Evolutionary conservation across 2,329 filamentous ascomycete species (phyloP).

Genomic region (Dactylella cylindrospora): DNA sequence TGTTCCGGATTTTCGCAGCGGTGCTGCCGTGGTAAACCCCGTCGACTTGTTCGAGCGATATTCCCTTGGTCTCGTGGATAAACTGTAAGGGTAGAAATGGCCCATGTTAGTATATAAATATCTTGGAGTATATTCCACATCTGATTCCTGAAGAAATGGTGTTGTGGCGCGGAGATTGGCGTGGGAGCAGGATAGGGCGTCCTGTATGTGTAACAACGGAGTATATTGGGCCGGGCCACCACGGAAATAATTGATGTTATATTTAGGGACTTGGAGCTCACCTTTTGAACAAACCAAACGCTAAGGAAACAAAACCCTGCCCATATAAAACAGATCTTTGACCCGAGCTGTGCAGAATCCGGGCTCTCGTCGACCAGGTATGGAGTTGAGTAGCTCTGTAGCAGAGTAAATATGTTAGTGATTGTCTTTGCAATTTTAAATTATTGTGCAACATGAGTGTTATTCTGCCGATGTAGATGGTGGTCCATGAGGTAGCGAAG

Average conservation of each 20-base stretch:
- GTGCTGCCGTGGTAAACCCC: slow-evolving; percentile 42
- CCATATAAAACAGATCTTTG: slow-evolving; percentile 80
- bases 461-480: neutral
- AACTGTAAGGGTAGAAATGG: slow-evolving; percentile 15
- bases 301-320: slow-evolving; percentile 72
- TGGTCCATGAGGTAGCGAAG: neutral
- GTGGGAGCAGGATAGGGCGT: too few species aligned
- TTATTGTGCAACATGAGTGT: slow-evolving; percentile 7
- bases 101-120: too few species aligned
- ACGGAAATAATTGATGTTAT: slow-evolving; percentile 22
- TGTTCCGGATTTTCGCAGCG: slow-evolving; percentile 43
- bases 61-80: slow-evolving; percentile 72
- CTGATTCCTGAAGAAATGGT: neutral
- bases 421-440: slow-evolving; percentile 9
- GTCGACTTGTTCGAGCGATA: slow-evolving; percentile 77
- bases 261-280: slow-evolving; percentile 10
- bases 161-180: too few species aligned
- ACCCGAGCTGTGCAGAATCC: slow-evolving; percentile 69
- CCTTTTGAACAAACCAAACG: slow-evolving; percentile 67
- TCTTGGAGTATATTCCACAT: too few species aligned
- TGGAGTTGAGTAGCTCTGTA: slow-evolving; percentile 69
- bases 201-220: slow-evolving; percentile 27
- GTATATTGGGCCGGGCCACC: slow-evolving; percentile 15
- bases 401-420: neutral
- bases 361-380: slow-evolving; percentile 71